phyloP scores from a whole-genome alignment of 371 early-diverging fungal genomes.

The Mortierella sp. region DNA sequence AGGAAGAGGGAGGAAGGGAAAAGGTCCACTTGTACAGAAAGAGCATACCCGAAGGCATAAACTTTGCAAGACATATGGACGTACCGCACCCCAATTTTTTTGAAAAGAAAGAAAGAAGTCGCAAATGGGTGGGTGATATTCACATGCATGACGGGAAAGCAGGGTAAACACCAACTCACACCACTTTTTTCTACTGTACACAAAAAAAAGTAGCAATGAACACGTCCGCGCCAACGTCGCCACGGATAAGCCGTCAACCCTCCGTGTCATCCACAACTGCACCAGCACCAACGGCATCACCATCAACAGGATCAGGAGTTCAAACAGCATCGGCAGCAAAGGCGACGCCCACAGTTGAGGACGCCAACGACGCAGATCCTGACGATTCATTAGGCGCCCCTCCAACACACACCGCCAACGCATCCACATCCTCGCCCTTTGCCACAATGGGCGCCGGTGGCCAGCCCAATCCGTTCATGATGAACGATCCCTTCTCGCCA shows the following conservation, averaged over 20 bases:
- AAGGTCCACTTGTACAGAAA: not conserved
- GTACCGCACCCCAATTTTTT: constrained; percentile 1
- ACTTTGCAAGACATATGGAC: not conserved
- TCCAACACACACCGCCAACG: not conserved
- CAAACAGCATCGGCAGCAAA: not conserved
- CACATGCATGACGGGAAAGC: not conserved
- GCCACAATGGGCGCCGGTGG: not conserved
- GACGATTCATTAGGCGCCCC: constrained; percentile 56
- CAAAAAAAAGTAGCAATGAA: not conserved
- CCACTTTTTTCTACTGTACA: not conserved
- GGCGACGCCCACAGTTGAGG: constrained; percentile 12
- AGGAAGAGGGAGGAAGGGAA: not conserved
- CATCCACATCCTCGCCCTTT: constrained; percentile 4
- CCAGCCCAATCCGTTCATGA: constrained; percentile 27
- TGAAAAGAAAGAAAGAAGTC: not conserved
- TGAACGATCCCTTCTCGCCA: constrained; percentile 32
- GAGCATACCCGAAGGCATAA: not conserved
- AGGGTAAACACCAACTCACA: not conserved
- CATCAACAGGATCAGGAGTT: constrained; percentile 9
- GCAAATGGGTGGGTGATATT: not conserved
- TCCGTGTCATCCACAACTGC: constrained; percentile 23
- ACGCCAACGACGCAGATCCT: constrained; percentile 46
- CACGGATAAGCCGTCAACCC: constrained; percentile 22
- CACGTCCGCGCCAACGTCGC: not conserved
- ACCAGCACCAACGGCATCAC: constrained; percentile 8